Evolutionary conservation across 164 flowering plant genomes (phyloP).

Genomic region (Akebia trifoliata): DNA sequence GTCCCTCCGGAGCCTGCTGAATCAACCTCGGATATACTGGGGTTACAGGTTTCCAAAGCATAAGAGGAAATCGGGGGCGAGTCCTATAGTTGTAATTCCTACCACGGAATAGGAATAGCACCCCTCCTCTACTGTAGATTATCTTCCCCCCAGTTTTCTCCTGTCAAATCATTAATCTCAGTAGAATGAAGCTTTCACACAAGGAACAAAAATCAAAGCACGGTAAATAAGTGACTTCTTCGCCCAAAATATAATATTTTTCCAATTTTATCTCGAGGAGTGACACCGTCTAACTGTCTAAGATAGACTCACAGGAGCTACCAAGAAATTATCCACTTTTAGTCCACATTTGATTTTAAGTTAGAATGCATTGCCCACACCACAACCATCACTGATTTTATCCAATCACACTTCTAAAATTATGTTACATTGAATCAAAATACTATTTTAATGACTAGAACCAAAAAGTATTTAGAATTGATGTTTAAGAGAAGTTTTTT

Average conservation of each 20-base stretch:
- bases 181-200: background rate
- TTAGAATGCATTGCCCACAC: too few species aligned
- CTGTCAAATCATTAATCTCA: constrained; percentile 30
- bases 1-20: constrained; percentile 61
- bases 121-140: constrained; percentile 68
- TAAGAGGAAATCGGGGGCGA: constrained; percentile 81
- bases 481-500: too few species aligned
- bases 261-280: background rate
- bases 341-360: too few species aligned
- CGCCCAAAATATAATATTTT: too few species aligned
- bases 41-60: constrained; percentile 88
- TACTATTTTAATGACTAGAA: too few species aligned
- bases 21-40: constrained; percentile 88
- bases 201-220: background rate
- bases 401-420: too few species aligned
- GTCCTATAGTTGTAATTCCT: constrained; percentile 80
- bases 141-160: constrained; percentile 90
- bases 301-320: too few species aligned
- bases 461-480: too few species aligned
- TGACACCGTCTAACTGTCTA: background rate
- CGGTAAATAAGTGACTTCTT: background rate
- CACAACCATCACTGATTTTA: too few species aligned
- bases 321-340: too few species aligned
- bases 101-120: constrained; percentile 78
- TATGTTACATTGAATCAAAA: too few species aligned